These are phyloP conservation scores for Paxillus rubicundulus DNA, from an alignment of 768 basidiomycete genomes.

Conservation along the genomic window DNA sequence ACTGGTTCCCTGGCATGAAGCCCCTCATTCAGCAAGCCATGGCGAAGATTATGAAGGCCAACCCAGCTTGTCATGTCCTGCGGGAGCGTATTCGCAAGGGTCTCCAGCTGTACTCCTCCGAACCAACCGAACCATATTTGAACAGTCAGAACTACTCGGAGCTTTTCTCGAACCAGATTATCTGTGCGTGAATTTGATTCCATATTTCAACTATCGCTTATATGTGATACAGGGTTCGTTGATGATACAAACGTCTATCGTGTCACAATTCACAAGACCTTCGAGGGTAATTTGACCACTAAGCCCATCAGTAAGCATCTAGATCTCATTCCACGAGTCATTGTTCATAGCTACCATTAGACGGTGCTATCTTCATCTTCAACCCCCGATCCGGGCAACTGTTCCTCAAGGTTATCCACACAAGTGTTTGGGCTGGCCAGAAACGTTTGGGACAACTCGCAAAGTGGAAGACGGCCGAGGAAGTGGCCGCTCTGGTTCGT, in stretches of 20 bases:
- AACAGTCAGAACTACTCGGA: constrained; percentile 98
- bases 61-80: constrained; percentile 94
- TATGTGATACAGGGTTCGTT: constrained; percentile 76
- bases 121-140: constrained; percentile 98
- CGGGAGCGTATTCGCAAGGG: constrained; percentile 99
- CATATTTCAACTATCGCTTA: constrained; percentile 5
- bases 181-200: constrained; percentile 51
- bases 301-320: constrained; percentile 84
- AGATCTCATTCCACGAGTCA: not conserved
- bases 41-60: constrained; percentile 99
- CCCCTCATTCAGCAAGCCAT: constrained; percentile 97
- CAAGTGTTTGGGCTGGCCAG: constrained; percentile 99
- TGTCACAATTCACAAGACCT: constrained; percentile 98
- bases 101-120: constrained; percentile 96
- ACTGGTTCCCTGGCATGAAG: constrained; percentile 99
- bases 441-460: constrained; percentile 99
- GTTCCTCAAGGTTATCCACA: constrained; percentile 99
- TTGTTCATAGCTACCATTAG: constrained; percentile 32
- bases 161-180: constrained; percentile 97
- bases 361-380: constrained; percentile 98
- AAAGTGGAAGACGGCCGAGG: constrained; percentile 99
- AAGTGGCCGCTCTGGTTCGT: constrained; percentile 96
- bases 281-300: constrained; percentile 99
- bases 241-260: constrained; percentile 99
- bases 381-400: constrained; percentile 98